Base-by-base conservation (phyloP, 768 basidiomycete species). In the Symmetrospora coprosmae region DNA sequence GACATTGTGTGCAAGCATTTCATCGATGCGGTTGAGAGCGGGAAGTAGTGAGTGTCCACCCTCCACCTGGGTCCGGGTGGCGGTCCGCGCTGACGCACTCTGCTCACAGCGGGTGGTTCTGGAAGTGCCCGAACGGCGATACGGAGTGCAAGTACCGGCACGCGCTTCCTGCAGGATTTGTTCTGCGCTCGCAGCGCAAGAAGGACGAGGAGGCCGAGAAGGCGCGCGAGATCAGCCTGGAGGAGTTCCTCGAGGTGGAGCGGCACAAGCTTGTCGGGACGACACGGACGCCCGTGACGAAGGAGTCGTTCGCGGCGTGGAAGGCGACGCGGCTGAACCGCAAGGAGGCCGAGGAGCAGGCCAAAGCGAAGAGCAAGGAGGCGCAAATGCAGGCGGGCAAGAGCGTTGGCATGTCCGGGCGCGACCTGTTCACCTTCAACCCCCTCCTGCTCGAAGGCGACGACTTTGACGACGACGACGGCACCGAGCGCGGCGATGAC, bases 171-270 rank as follows among this genome's bases (percentile, higher is more conserved):
- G 87, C 92, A 33, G 92, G 92, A 2, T 97, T 94, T 72, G 84
- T 94, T 23, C 81, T 97, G 67, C 94, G 86, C 72, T 87, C 87
- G 2, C 88, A 97, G 74, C 83, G 78, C 75, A 96, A 96, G 74
- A 87, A 87, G 2, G 75, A 81, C 37, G 91, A 91, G 14, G 88
- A 86, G 2, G 87, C 85, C 25, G 74, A 74, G 67, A 91, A 88
- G 73, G 83, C 85, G 4, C 84, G 86, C 60, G 76, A 78, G 49
- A 97, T 99, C 71, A 88, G 86, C 66, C 67, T 99, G 37, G 94
- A 97, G 71, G 94, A 97, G 66, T 99, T 99, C 76, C 72, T 99
- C 59, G 94, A 99, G 75, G 87, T 88, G 49, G 92, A 97, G 88
- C 83, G 94, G 56, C 92, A 97, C 75, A 97, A 94, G 78, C 78